Conservation (phyloP, 1,139 yeast genomes). For the Hyphopichia fennica region DNA sequence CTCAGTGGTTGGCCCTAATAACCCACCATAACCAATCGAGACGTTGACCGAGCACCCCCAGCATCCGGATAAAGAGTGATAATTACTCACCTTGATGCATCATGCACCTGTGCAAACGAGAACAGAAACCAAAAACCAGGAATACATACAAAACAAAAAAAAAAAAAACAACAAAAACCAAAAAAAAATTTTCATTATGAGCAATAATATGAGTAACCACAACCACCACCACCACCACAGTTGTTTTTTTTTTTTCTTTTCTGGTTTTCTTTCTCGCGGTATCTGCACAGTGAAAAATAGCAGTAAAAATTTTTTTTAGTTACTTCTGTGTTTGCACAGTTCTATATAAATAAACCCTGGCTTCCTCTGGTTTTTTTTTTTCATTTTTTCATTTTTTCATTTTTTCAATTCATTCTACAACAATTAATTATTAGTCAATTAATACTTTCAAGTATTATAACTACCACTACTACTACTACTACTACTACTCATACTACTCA, state of each 20-base stretch:
- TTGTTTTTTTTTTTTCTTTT: neutral
- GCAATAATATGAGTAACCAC: neutral
- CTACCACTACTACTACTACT: neutral
- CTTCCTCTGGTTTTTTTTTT: neutral
- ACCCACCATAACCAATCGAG: neutral
- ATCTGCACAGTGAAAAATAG: neutral
- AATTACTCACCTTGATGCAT: slow-evolving; percentile 1
- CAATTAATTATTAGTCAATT: neutral
- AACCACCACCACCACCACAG: neutral
- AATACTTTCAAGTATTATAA: neutral
- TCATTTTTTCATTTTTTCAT: neutral
- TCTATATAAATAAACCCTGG: slow-evolving; percentile 2
- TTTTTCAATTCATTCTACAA: neutral
- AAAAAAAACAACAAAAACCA: too few relatives aligned
- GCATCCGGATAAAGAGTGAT: neutral
- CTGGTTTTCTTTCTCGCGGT: neutral
- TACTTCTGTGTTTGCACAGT: neutral
- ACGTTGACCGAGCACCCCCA: neutral
- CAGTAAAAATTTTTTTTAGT: neutral
- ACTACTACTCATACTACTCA: too few relatives aligned
- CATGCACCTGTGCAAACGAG: neutral
- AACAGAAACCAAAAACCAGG: too few relatives aligned
- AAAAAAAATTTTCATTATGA: neutral
- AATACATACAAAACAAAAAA: too few relatives aligned
- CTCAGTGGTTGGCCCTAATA: too few relatives aligned